Percentiles rank a stretch among this genome's conserved stretches.
Evolutionary conservation across 2,329 filamentous ascomycete genomes (phyloP).

Genomic region (Fusarium begoniae): DNA sequence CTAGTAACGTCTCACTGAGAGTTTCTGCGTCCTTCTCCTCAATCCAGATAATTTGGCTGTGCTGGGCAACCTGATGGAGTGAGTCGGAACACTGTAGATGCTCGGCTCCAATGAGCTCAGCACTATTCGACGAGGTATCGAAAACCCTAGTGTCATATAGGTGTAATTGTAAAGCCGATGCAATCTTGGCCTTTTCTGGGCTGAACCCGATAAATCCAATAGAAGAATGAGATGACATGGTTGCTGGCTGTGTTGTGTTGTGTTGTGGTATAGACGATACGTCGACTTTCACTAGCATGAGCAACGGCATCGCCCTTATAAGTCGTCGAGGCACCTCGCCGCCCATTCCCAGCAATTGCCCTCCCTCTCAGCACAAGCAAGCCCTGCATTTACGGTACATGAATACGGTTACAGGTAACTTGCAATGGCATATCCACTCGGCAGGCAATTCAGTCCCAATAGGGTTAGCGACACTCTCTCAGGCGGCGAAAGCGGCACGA

Average conservation of each 20-base stretch:
- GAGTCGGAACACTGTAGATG: fast-evolving
- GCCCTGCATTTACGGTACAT: background rate
- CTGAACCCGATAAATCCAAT: background rate
- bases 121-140: fast-evolving
- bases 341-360: background rate
- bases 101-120: fast-evolving
- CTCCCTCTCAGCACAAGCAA: background rate
- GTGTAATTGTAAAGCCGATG: background rate
- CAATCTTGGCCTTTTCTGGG: background rate
- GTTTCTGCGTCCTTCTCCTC: background rate
- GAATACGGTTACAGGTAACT: background rate
- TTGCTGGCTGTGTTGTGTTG: background rate
- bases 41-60: background rate
- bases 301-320: background rate
- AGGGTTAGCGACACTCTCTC: background rate
- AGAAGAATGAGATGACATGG: background rate
- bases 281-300: background rate
- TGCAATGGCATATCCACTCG: background rate
- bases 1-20: fast-evolving
- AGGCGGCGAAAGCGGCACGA: background rate
- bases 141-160: too few species aligned
- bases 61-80: background rate
- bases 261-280: background rate
- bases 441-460: background rate
- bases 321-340: background rate